Base-by-base conservation (phyloP, 1,284 basidiomycete genomes). In the Neonothopanus nambi region DNA sequence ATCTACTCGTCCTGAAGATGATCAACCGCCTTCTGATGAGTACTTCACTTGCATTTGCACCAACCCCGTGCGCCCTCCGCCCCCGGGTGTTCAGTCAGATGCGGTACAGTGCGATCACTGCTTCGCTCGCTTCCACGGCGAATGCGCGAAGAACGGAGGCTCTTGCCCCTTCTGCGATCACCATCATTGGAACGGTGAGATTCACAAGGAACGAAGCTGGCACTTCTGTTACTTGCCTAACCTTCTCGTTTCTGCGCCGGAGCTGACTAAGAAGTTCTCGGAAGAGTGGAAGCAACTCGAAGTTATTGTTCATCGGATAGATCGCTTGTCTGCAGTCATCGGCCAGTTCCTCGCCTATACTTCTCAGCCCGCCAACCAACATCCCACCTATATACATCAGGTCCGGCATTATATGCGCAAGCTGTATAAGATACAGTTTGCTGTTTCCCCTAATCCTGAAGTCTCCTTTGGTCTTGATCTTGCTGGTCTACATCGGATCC, bases 151-250 rank as follows among this genome's bases (percentile, higher is more conserved):
- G 58, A 90, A 86, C 59, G 89, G 89, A n/a, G 89, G 89, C 35
- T 92, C 89, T 7, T 92, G 89, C 65, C 89, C 90, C 0, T 92
- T 92, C 74, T 92, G 89, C 61, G 89, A 92, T 59, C 89, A 91
- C 61, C 86, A 90, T 59, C 90, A 92, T 61, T 92, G 89, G 89
- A 89, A 92, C 61, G 89, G 89, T 24, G 79, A 85, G 6, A 84
- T 91, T 52, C 81, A 83, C 66, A 91, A 90, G 66, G 81, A 87
- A 55, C 82, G 90, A 46, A 87, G 76, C 60, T 92, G 84, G 80
- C 88, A 91, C 63, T 91, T 87, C 70, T 87, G 81, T 65, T 89
- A 82, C 67, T 77, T 92, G 30, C 85, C 89, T 2, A 75, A 79
- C 18, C 81, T 89, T 50, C 76, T 90, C 21, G 64, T 79, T 21